Evolutionary conservation across 2,329 filamentous ascomycete genomes (phyloP), one percentile per base, ranked within the genome.

Genomic region (Apiospora arundinis): DNA sequence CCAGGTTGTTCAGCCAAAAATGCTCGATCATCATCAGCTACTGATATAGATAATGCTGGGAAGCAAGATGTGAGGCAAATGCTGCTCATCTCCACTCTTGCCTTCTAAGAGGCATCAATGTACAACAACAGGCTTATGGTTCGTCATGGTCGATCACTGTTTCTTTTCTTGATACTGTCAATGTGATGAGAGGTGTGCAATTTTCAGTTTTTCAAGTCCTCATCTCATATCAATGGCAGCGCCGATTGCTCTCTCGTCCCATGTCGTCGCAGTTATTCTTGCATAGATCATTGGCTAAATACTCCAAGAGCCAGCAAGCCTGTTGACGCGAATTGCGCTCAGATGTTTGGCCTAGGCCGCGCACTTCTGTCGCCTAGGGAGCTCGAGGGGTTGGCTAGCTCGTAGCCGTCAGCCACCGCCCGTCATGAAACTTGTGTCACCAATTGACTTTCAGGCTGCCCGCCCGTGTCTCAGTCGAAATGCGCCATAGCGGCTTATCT

Each of bases 81-180:
- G 42, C 42, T 45, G 16, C 32, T 63, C 56, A 63, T 63, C 56
- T 63, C 56, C 56, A 40, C 56, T 63, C 32, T 63, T 63, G 56
- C 56, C 56, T 63, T 63, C 56, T 40, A 28, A 63, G 56, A 63
- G 56, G 56, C 56, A 63, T 40, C 56, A 63, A 63, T 63, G 56
- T 63, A 63, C 56, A 63, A 63, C 56, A 63, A 63, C 32, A 63
- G 56, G 56, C 56, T 63, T 63, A 63, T 21, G 56, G 56, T 63
- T 63, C 32, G 56, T 63, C 32, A 63, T 63, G 56, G 56, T 32
- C 56, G 56, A 40, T 63, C n/a, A 32, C 32, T 40, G 8, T 14
- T 63, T 63, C n/a, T 14, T 11, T 32, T 63, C 40, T 18, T n/a
- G 5, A 40, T 14, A 9, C 23, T 40, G 40, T 37, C 2, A 7